These are phyloP conservation scores for Geotrichum australiense DNA, from an alignment of 1,139 yeast species.

Conservation along the genomic window DNA sequence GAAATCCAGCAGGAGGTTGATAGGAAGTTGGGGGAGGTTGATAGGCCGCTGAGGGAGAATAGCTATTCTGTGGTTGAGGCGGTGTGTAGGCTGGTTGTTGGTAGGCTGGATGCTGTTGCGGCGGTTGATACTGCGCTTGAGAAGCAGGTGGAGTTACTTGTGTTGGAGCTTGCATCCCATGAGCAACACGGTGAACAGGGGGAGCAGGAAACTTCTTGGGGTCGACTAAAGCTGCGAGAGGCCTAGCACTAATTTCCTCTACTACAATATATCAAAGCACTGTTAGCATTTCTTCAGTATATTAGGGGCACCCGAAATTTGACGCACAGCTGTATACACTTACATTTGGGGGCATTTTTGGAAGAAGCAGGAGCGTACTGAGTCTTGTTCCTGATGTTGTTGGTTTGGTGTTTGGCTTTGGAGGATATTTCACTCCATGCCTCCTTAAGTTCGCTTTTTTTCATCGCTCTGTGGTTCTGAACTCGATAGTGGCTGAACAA, in stretches of 20 bases:
- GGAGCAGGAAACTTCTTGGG: conserved; percentile 49
- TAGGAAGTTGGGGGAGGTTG: conserved; percentile 5
- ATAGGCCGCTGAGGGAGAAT: conserved; percentile 9
- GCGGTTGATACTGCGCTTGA: conserved; percentile 5
- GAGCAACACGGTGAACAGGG: conserved; percentile 38
- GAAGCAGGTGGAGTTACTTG: conserved; percentile 13
- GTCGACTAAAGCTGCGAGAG: conserved; percentile 35
- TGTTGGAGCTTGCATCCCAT: conserved; percentile 29
- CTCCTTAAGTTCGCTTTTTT: conserved; percentile 13
- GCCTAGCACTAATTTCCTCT: conserved; percentile 27
- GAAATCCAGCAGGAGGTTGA: conserved; percentile 9
- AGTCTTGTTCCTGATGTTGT: conserved; percentile 7
- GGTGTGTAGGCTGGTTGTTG: conserved; percentile 1
- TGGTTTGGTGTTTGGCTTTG: conserved; percentile 13
- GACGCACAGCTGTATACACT: not conserved
- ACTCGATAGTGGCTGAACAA: too few relatives aligned
- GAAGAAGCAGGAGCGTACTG: conserved; percentile 15
- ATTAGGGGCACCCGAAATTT: not conserved
- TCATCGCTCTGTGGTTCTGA: too few relatives aligned
- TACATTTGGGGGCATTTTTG: conserved; percentile 13
- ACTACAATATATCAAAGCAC: conserved; percentile 1
- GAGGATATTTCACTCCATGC: conserved; percentile 13
- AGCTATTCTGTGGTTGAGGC: conserved; percentile 3
- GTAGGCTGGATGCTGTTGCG: conserved; percentile 10
- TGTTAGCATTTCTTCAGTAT: conserved; percentile 1